phyloP scores from a whole-genome alignment of 306 rosid genomes.

The Sechiopsis laciniata region DNA sequence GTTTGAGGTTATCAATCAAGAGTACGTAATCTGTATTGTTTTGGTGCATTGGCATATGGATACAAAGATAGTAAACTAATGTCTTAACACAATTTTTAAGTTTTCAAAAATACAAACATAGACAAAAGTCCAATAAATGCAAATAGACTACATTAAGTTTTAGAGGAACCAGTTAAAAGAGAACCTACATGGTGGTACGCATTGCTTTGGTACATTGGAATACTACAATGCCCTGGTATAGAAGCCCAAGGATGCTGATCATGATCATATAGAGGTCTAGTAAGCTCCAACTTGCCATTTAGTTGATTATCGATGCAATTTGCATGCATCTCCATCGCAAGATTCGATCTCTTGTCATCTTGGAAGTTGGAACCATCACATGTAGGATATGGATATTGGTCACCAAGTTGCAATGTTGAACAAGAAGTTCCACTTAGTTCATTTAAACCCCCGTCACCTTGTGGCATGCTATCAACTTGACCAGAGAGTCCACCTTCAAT shows the following conservation, averaged over 20 bases:
- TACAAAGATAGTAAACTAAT: background rate
- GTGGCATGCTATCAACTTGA: constrained; percentile 40
- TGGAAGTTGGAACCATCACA: constrained; percentile 49
- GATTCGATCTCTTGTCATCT: constrained; percentile 49
- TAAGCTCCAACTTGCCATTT: constrained; percentile 52
- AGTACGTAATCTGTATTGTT: background rate
- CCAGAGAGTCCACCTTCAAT: constrained; percentile 39
- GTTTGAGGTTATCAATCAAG: background rate
- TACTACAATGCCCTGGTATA: constrained; percentile 54
- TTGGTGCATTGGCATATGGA: background rate
- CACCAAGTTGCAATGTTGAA: constrained; percentile 47
- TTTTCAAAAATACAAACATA: background rate
- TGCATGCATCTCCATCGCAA: constrained; percentile 46
- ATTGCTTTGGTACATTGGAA: constrained; percentile 31
- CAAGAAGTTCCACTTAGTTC: constrained; percentile 46
- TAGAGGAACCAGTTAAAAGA: constrained; percentile 1
- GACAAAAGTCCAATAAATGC: too few species aligned
- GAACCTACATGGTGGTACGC: constrained; percentile 20
- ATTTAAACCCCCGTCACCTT: constrained; percentile 20
- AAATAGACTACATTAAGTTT: background rate
- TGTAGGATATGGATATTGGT: constrained; percentile 63
- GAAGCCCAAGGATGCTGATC: constrained; percentile 65
- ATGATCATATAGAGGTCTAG: constrained; percentile 13
- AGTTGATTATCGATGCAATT: constrained; percentile 51
- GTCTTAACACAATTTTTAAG: too few species aligned